Conservation (phyloP, 371 early-diverging fungal species). For the Mucor velutinosus region DNA sequence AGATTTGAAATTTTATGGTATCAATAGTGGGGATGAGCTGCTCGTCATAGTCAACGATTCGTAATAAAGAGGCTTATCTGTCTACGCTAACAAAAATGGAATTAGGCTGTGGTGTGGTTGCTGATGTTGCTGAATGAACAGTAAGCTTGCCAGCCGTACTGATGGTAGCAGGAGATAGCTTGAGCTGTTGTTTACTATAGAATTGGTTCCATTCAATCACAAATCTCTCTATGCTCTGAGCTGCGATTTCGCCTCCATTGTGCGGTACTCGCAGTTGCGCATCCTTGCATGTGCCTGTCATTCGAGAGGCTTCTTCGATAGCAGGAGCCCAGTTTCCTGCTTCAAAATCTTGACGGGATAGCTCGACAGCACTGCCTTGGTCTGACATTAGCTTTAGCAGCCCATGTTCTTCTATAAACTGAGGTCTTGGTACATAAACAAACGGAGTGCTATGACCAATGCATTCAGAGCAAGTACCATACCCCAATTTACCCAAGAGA, state of each 20-base stretch:
- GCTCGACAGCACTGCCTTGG: conserved; percentile 66
- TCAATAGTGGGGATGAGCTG: conserved; percentile 38
- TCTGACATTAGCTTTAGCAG: conserved; percentile 65
- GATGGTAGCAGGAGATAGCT: neutral
- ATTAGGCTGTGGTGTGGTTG: conserved; percentile 1
- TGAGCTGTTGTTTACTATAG: neutral
- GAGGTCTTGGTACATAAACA: conserved; percentile 77
- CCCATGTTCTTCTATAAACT: conserved; percentile 80
- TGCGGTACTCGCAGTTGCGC: conserved; percentile 47
- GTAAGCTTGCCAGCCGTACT: neutral
- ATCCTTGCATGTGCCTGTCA: conserved; percentile 42
- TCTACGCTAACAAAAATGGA: conserved; percentile 3
- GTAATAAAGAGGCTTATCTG: neutral
- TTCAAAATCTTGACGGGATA: conserved; percentile 65
- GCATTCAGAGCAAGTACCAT: conserved; percentile 83
- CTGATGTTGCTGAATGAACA: conserved; percentile 1
- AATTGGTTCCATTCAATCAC: conserved; percentile 42
- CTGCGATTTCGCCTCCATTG: conserved; percentile 61
- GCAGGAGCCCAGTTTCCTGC: conserved; percentile 59
- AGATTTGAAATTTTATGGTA: conserved; percentile 47
- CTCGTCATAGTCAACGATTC: neutral
- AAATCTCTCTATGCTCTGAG: conserved; percentile 48
- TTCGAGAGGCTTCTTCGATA: conserved; percentile 39
- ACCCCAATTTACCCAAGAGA: conserved; percentile 79
- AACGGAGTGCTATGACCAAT: conserved; percentile 74